These are phyloP conservation scores for Omphalotus guepiniiformis DNA, from an alignment of 768 basidiomycete genomes.

Conservation along the genomic window DNA sequence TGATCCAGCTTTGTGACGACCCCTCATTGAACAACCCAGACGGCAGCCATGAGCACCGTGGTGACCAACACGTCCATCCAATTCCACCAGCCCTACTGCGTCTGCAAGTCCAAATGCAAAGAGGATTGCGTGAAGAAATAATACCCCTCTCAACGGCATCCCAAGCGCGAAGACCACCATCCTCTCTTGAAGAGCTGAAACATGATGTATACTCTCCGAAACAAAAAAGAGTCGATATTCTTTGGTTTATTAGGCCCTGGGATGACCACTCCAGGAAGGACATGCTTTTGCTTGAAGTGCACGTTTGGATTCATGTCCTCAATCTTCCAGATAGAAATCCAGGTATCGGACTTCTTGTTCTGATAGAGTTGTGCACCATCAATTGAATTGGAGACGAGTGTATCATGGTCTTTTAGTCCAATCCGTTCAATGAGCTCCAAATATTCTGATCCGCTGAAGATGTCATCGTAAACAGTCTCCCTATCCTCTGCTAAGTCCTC, in stretches of 20 bases:
- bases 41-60: slow-evolving; percentile 25
- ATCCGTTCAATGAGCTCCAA: slow-evolving; percentile 6
- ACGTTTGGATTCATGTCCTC: slow-evolving; percentile 23
- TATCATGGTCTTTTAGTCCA: slow-evolving; percentile 18
- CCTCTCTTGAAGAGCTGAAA: slow-evolving; percentile 16
- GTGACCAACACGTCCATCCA: slow-evolving; percentile 33
- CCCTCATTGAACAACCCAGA: slow-evolving; percentile 24
- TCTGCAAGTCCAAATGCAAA: slow-evolving; percentile 17
- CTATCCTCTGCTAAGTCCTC: not conserved
- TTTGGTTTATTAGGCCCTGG: slow-evolving; percentile 32
- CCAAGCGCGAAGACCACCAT: slow-evolving; percentile 19
- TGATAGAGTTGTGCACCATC: slow-evolving; percentile 39
- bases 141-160: slow-evolving; percentile 10
- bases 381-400: slow-evolving; percentile 30
- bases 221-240: slow-evolving; percentile 24
- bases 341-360: slow-evolving; percentile 28
- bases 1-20: slow-evolving; percentile 21
- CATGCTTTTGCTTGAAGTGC: slow-evolving; percentile 23
- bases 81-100: slow-evolving; percentile 18
- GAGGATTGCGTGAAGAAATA: slow-evolving; percentile 10
- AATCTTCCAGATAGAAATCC: slow-evolving; percentile 36
- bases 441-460: slow-evolving; percentile 14
- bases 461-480: slow-evolving; percentile 8
- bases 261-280: slow-evolving; percentile 27
- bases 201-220: slow-evolving; percentile 29